phyloP scores from a whole-genome alignment of 2,329 filamentous ascomycete species.

The Arachnopeziza araneosa region DNA sequence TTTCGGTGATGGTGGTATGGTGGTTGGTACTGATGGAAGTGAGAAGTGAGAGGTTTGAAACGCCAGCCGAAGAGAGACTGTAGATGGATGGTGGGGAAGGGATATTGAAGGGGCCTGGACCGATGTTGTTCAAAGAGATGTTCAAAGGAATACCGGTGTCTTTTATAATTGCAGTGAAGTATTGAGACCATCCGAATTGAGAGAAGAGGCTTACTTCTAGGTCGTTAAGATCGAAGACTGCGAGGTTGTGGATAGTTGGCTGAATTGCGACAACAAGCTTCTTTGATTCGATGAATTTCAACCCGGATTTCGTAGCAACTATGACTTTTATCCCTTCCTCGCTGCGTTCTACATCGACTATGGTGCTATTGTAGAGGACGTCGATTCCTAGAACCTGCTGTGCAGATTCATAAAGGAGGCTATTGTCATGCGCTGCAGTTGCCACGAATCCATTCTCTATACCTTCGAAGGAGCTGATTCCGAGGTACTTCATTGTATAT shows the following conservation, averaged over 20 bases:
- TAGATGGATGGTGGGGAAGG: not conserved
- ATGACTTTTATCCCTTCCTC: not conserved
- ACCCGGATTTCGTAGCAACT: not conserved
- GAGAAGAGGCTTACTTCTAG: not conserved
- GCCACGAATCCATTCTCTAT: not conserved
- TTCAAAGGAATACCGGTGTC: not conserved
- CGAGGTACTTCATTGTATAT: not conserved
- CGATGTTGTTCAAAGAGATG: not conserved
- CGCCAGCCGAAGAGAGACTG: not conserved
- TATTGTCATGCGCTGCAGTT: not conserved
- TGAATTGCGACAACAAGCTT: constrained; percentile 3
- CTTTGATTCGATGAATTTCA: not conserved
- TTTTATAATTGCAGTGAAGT: not conserved
- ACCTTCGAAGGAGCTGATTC: not conserved
- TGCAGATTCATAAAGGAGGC: not conserved
- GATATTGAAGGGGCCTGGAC: not conserved
- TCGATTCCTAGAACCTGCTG: not conserved
- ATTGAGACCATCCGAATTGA: not conserved
- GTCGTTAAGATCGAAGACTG: not conserved
- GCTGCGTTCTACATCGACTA: not conserved
- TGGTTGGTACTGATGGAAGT: not conserved
- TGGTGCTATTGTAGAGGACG: not conserved
- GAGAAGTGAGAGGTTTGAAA: not conserved
- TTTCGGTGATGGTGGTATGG: not conserved
- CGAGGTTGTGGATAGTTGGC: constrained; percentile 1